Evolutionary conservation across 257 asterid genomes (phyloP).

Genomic region (Craterostigma plantagineum): DNA sequence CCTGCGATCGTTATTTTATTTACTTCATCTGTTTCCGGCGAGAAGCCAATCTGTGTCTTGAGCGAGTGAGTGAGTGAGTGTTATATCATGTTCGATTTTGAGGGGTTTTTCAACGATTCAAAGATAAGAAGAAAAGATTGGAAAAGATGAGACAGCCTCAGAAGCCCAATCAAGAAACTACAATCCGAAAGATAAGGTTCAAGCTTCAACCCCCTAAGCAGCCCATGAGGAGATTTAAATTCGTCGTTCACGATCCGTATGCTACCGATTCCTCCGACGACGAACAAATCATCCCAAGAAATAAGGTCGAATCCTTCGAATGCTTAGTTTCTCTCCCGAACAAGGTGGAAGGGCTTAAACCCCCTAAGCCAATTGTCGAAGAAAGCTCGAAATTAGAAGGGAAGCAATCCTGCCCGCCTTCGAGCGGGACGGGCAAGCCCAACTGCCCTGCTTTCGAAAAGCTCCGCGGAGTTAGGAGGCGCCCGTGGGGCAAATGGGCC

Average conservation of each 20-base stretch:
- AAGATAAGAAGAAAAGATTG: constrained; percentile 18
- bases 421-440: constrained; percentile 3
- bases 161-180: constrained; percentile 9
- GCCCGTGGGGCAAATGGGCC: constrained; percentile 98
- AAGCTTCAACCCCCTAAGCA: constrained; percentile 11
- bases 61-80: no score
- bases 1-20: background rate
- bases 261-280: constrained; percentile 88
- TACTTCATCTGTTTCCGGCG: background rate
- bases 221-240: constrained; percentile 28
- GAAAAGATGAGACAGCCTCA: constrained; percentile 11
- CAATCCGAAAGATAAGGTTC: constrained; percentile 9
- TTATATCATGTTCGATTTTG: background rate
- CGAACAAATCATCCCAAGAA: constrained; percentile 19
- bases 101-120: constrained; percentile 8
- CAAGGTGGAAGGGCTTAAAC: constrained; percentile 7
- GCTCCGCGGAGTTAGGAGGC: constrained; percentile 53
- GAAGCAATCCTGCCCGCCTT: no score
- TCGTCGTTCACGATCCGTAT: constrained; percentile 54
- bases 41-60: no score
- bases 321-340: constrained; percentile 26
- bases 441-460: constrained; percentile 26
- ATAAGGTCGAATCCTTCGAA: constrained; percentile 27
- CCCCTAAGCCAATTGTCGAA: constrained; percentile 47
- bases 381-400: no score